Conservation (phyloP, 1,284 basidiomycete species). For the Puccinia polysora region DNA sequence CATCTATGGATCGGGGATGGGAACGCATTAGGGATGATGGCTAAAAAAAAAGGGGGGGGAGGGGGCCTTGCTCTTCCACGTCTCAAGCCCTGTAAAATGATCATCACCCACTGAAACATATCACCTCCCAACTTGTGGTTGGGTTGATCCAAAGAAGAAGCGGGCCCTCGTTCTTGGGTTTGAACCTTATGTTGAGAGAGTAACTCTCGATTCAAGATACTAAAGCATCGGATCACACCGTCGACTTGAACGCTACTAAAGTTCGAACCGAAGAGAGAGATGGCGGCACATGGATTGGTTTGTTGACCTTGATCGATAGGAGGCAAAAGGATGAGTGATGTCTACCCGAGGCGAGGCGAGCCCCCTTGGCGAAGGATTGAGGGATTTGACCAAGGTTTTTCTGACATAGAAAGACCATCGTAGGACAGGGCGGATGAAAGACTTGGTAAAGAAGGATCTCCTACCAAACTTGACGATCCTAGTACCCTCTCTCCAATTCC, state of each 20-base stretch:
- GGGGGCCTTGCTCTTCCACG: neutral
- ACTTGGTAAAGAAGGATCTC: neutral
- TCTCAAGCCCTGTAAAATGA: neutral
- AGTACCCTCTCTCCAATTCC: conserved; percentile 43
- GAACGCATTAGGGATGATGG: too few species aligned
- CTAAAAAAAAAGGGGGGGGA: neutral
- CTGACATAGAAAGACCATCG: too few species aligned
- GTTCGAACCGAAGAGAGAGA: conserved; percentile 35
- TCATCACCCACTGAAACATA: conserved; percentile 32
- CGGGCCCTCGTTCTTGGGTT: neutral
- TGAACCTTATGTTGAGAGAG: conserved; percentile 41
- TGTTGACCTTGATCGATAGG: conserved; percentile 42
- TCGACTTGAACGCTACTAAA: conserved; percentile 42
- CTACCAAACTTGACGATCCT: conserved; percentile 42
- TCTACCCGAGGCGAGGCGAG: too few species aligned
- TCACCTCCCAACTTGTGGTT: conserved; percentile 9
- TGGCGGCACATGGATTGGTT: conserved; percentile 42
- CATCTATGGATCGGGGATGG: conserved; percentile 23
- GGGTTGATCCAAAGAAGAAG: too few species aligned
- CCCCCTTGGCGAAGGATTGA: too few species aligned
- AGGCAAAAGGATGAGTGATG: too few species aligned
- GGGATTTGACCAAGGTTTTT: too few species aligned
- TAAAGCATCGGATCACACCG: conserved; percentile 40
- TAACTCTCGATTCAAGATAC: conserved; percentile 22
- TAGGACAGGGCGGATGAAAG: too few species aligned